These are phyloP conservation scores for Udeniomyces megalosporus DNA, from an alignment of 768 basidiomycete genomes.

Conservation along the genomic window DNA sequence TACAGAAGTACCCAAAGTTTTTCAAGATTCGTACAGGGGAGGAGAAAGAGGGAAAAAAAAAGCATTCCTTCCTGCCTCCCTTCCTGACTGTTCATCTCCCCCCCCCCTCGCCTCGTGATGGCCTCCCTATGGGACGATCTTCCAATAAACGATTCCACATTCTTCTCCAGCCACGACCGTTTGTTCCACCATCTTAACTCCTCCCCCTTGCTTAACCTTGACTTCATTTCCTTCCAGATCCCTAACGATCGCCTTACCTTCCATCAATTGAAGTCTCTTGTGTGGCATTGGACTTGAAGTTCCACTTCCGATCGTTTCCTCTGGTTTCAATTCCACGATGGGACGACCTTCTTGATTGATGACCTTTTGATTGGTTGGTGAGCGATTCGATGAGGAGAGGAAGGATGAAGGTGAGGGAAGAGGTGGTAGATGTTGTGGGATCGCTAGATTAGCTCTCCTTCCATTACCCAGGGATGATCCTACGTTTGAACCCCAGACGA, in stretches of 20 bases:
- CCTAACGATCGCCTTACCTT: constrained; percentile 22
- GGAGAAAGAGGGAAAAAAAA: not conserved
- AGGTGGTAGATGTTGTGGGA: constrained; percentile 32
- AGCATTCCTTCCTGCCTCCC: not conserved
- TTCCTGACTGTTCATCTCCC: not conserved
- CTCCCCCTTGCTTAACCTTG: constrained; percentile 16
- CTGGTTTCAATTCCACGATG: constrained; percentile 23
- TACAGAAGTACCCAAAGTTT: not conserved
- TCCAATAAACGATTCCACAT: constrained; percentile 31
- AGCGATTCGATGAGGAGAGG: not conserved
- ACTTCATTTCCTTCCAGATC: constrained; percentile 26
- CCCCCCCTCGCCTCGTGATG: not conserved
- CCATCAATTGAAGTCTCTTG: constrained; percentile 29
- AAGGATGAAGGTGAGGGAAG: constrained; percentile 16
- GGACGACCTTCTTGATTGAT: constrained; percentile 15
- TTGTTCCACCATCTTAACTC: constrained; percentile 25
- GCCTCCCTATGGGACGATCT: constrained; percentile 21
- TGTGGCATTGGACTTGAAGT: constrained; percentile 29
- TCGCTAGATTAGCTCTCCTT: constrained; percentile 30
- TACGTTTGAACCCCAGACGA: constrained; percentile 29
- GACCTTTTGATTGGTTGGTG: not conserved
- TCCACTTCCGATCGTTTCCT: constrained; percentile 6
- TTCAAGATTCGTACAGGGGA: not conserved
- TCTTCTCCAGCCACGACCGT: constrained; percentile 29
- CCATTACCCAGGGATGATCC: constrained; percentile 32